Conservation (phyloP, 164 flowering plant species). For the Berberis vulgaris region DNA sequence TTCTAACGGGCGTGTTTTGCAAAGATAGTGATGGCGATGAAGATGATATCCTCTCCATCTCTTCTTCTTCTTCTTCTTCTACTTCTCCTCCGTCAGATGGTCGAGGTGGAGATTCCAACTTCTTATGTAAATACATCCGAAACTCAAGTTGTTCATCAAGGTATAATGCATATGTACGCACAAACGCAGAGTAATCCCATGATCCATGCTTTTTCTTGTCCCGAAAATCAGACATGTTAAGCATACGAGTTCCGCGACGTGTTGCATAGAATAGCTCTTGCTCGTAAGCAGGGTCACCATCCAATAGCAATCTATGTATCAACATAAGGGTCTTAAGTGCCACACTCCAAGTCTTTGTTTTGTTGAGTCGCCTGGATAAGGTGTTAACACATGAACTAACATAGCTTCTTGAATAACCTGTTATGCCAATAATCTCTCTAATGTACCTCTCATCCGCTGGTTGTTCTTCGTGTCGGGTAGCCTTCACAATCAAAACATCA, state of each 20-base stretch:
- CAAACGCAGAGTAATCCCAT: constrained; percentile 85
- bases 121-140: constrained; percentile 33
- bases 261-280: constrained; percentile 78
- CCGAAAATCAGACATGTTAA: constrained; percentile 78
- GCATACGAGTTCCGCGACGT: constrained; percentile 32
- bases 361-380: constrained; percentile 56
- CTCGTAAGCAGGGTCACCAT: constrained; percentile 63
- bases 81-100: constrained; percentile 29
- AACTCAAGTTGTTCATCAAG: constrained; percentile 72
- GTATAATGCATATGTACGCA: constrained; percentile 63
- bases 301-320: constrained; percentile 55
- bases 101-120: too few species aligned
- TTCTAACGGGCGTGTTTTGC: background rate
- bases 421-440: constrained; percentile 44
- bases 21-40: too few species aligned
- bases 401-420: constrained; percentile 40
- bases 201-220: constrained; percentile 59
- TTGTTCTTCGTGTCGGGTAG: constrained; percentile 76
- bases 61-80: constrained; percentile 9
- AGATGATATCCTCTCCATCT: background rate
- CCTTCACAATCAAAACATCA: constrained; percentile 81
- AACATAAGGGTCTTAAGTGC: constrained; percentile 66
- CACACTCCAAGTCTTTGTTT: constrained; percentile 81
- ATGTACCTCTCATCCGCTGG: constrained; percentile 68
- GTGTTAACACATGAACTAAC: constrained; percentile 50